phyloP scores from a whole-genome alignment of 495 filamentous ascomycete genomes.

The Lasiosphaeria miniovina region DNA sequence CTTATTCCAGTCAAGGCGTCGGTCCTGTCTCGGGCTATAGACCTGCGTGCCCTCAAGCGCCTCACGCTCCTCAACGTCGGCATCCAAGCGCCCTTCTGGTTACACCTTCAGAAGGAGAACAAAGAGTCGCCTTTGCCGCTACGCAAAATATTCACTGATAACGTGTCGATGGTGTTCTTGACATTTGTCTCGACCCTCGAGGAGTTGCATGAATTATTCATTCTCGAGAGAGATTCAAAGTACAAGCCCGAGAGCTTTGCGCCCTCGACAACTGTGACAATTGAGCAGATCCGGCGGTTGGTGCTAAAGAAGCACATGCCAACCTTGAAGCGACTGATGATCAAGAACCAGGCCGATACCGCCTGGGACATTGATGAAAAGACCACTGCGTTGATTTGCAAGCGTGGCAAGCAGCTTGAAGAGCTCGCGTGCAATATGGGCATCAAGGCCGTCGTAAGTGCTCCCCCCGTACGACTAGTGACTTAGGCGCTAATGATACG shows the following conservation, averaged over 20 bases:
- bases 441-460: constrained; percentile 49
- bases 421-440: constrained; percentile 55
- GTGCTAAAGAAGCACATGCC: constrained; percentile 48
- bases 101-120: constrained; percentile 49
- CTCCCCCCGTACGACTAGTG: neutral
- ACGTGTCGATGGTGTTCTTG: constrained; percentile 53
- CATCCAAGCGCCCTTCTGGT: constrained; percentile 56
- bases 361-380: constrained; percentile 55
- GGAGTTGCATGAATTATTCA: constrained; percentile 52
- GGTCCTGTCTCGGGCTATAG: constrained; percentile 49
- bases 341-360: constrained; percentile 47
- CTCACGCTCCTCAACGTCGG: constrained; percentile 62
- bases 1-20: constrained; percentile 56
- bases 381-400: constrained; percentile 46
- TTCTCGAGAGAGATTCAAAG: constrained; percentile 53
- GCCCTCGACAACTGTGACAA: constrained; percentile 41
- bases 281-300: constrained; percentile 51
- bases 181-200: constrained; percentile 48
- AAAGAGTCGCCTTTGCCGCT: constrained; percentile 46
- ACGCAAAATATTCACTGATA: constrained; percentile 57
- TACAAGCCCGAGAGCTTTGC: constrained; percentile 48
- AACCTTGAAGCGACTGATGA: constrained; percentile 43
- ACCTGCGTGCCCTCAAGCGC: constrained; percentile 48
- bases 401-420: constrained; percentile 42
- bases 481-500: constrained; percentile 7